Base-by-base conservation (phyloP, 805 yeast genomes). In the Wickerhamomyces hampshirensis region DNA sequence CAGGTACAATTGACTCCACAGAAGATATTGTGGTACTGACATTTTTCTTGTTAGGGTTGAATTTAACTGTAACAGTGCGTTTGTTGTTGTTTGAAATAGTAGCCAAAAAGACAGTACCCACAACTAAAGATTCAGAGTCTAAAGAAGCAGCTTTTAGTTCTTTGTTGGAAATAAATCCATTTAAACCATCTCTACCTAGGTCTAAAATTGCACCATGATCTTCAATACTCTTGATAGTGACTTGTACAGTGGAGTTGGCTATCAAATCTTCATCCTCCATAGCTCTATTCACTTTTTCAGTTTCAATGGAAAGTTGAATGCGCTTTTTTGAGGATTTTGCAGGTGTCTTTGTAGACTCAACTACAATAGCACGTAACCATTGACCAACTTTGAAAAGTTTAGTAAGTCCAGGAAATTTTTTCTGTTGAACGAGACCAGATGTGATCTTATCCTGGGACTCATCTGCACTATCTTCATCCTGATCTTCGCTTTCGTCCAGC, bases 201-300 rank as follows among this genome's bases (percentile, higher is more conserved):
- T 80, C 82, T 29, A 91, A 62, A 38, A 85, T 75, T 17, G 78
- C 73, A 62, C 98, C 98, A 57, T 87, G 96, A 57, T 93, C 99
- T 68, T 93, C 98, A 17, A 85, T 62, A 31, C 94, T 81, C 43
- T 69, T 71, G 16, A 93, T 77, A 3, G 85, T 68, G 17, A 79
- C 89, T 61, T 93, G 98, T 3, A 93, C 55, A 4, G 82, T 55
- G 40, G 74, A 68, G 30, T 86, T 87, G 18, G 68, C 50, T 5
- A 66, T 60, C 33, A 84, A 60, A 55, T 88, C 97, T 30, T 80
- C 88, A 5, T 66, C 73, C 7, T 65, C 71, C 39, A 88, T 62
- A 11, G 63, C 42, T 15, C 69, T 65, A 54, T 93, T 93, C 10
- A 84, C 86, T 29, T 64, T 63, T 32, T 73, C 68, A 6, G 97